Evolutionary conservation across 1,284 basidiomycete species (phyloP).

Genomic region (Fomitopsis palustris): DNA sequence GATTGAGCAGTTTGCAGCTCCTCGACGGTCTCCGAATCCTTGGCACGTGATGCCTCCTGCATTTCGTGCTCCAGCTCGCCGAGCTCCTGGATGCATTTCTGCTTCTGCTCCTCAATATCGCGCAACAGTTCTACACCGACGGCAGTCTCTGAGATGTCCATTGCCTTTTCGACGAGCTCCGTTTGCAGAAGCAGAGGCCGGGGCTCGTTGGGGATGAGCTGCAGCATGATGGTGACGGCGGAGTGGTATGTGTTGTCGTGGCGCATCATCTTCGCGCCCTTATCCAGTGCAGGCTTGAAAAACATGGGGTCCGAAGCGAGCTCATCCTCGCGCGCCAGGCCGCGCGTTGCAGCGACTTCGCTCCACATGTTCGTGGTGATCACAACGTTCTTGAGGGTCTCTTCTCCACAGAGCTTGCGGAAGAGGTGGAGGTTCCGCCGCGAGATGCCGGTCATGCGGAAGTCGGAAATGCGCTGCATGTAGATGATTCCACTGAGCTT

Average conservation of each 20-base stretch:
- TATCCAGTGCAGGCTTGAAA: conserved; percentile 18
- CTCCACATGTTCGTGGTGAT: conserved; percentile 55
- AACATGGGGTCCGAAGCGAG: conserved; percentile 14
- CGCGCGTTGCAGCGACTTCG: conserved; percentile 26
- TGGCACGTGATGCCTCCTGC: background rate
- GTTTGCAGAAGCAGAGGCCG: conserved; percentile 12
- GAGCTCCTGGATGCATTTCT: conserved; percentile 1
- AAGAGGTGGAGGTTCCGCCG: conserved; percentile 49
- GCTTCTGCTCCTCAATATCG: conserved; percentile 4
- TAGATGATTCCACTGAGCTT: conserved; percentile 50
- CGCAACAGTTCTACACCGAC: conserved; percentile 5
- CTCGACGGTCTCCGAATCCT: background rate
- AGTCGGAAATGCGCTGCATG: conserved; percentile 52
- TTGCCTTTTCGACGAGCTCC: conserved; percentile 12
- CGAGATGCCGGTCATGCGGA: conserved; percentile 48
- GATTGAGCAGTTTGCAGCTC: background rate
- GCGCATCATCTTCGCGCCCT: conserved; percentile 17
- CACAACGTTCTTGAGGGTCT: conserved; percentile 43
- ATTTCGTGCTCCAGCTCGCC: background rate
- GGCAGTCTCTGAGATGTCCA: conserved; percentile 3
- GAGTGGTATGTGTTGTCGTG: conserved; percentile 14
- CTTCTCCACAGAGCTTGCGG: conserved; percentile 48
- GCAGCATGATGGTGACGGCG: conserved; percentile 13
- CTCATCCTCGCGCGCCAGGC: conserved; percentile 16
- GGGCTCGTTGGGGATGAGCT: conserved; percentile 10